These are phyloP conservation scores for Inga laurina DNA, from an alignment of 306 rosid species.

Conservation along the genomic window DNA sequence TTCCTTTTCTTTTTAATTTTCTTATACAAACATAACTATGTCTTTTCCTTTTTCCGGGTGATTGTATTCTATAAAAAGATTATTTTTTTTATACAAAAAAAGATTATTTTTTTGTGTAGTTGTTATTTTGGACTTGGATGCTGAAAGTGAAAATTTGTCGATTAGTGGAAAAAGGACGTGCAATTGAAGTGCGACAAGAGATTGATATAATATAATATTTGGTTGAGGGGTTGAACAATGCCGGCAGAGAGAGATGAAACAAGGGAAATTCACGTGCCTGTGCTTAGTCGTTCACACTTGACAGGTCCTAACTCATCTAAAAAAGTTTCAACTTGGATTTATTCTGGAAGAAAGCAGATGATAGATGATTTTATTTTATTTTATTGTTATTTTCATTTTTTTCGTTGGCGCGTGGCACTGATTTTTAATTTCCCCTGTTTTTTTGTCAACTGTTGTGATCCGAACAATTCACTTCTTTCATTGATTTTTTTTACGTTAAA, in stretches of 20 bases:
- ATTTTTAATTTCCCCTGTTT: no score
- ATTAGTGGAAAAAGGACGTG: background rate
- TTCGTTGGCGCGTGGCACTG: background rate
- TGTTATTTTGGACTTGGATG: background rate
- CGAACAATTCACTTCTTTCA: background rate
- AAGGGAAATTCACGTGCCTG: background rate
- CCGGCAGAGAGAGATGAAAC: background rate
- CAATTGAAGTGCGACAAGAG: background rate
- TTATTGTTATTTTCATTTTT: background rate
- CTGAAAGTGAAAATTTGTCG: slow-evolving; percentile 47
- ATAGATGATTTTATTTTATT: background rate
- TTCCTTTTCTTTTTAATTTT: no score
- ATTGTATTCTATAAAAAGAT: background rate
- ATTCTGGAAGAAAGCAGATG: background rate
- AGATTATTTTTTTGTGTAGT: background rate
- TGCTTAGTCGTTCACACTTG: background rate
- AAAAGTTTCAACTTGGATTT: background rate
- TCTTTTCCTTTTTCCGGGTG: background rate
- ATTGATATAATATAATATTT: background rate
- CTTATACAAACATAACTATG: background rate
- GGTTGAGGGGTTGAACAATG: background rate
- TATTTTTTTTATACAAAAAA: no score
- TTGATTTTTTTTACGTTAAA: background rate
- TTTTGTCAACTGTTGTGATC: background rate
- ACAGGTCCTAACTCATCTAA: no score